These are phyloP conservation scores for Trichophaea hybrida DNA, from an alignment of 2,329 filamentous ascomycete genomes.

Conservation along the genomic window DNA sequence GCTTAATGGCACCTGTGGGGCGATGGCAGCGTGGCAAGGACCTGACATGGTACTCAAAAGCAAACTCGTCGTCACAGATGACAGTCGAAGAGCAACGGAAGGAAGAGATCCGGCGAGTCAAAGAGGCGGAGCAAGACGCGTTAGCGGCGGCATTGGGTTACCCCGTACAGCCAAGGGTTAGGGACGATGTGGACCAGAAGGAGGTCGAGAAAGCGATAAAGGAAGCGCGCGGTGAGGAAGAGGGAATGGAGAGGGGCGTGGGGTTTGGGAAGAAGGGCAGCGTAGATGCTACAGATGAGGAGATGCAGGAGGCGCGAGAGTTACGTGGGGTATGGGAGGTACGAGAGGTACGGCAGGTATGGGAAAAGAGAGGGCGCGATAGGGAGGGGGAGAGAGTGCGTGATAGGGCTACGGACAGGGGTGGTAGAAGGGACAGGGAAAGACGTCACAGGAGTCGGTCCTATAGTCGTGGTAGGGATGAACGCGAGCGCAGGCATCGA, in stretches of 20 bases:
- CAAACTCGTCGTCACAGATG: conserved; percentile 17
- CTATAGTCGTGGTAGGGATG: conserved; percentile 26
- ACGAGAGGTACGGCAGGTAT: conserved; percentile 22
- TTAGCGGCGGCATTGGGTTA: conserved; percentile 70
- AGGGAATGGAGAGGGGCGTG: conserved; percentile 28
- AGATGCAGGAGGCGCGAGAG: conserved; percentile 24
- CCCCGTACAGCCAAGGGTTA: conserved; percentile 46
- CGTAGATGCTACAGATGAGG: conserved; percentile 26
- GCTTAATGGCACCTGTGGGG: conserved; percentile 78
- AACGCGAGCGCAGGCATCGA: conserved; percentile 26
- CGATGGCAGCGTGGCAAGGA: conserved; percentile 76
- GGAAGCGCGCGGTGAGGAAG: conserved; percentile 30
- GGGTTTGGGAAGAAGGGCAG: conserved; percentile 28
- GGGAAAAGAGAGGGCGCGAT: conserved; percentile 30
- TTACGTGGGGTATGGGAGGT: too few species aligned
- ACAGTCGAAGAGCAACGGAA: conserved; percentile 15
- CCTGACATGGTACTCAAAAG: conserved; percentile 50
- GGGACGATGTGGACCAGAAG: conserved; percentile 43
- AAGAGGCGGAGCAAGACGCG: conserved; percentile 79
- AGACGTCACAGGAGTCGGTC: conserved; percentile 26
- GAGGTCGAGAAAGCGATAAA: conserved; percentile 43
- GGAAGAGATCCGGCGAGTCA: conserved; percentile 25
- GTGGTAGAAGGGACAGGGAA: conserved; percentile 24
- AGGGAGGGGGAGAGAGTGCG: conserved; percentile 24
- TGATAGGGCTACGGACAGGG: conserved; percentile 29